Evolutionary conservation across 2,329 filamentous ascomycete species (phyloP).

Genomic region (Zasmidium citrigriseum): DNA sequence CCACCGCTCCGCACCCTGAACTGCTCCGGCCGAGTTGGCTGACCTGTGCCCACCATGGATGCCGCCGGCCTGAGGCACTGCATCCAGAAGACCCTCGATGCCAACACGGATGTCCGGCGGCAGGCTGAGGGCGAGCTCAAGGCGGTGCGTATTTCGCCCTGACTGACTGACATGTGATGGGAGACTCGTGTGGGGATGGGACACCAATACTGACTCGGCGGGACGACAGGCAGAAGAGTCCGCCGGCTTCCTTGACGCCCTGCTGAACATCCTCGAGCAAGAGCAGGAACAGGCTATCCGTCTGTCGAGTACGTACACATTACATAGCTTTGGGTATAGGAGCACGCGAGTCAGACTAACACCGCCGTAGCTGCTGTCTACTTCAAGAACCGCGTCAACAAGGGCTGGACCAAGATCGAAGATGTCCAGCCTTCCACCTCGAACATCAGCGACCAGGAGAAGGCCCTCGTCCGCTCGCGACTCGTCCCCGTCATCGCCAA

Average conservation of each 20-base stretch:
- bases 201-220: constrained; percentile 13
- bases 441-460: constrained; percentile 85
- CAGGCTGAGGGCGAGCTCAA: constrained; percentile 80
- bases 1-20: not conserved
- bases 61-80: constrained; percentile 72
- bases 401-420: constrained; percentile 81
- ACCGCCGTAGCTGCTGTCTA: constrained; percentile 78
- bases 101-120: constrained; percentile 73
- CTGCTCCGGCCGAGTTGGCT: not conserved
- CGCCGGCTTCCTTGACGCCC: constrained; percentile 84
- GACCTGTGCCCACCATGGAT: constrained; percentile 60
- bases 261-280: constrained; percentile 84
- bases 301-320: constrained; percentile 69
- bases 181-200: not conserved
- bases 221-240: constrained; percentile 76
- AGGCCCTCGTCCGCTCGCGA: constrained; percentile 80
- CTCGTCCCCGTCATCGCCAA: constrained; percentile 85
- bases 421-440: constrained; percentile 58
- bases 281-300: constrained; percentile 85
- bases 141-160: constrained; percentile 61
- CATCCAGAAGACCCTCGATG: constrained; percentile 73
- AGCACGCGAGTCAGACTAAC: constrained; percentile 11
- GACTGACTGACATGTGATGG: not conserved
- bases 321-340: constrained; percentile 2
- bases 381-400: constrained; percentile 94